Base-by-base conservation (phyloP, 225 moss, liverwort and hornwort species). In the Sphagnum contortum region DNA sequence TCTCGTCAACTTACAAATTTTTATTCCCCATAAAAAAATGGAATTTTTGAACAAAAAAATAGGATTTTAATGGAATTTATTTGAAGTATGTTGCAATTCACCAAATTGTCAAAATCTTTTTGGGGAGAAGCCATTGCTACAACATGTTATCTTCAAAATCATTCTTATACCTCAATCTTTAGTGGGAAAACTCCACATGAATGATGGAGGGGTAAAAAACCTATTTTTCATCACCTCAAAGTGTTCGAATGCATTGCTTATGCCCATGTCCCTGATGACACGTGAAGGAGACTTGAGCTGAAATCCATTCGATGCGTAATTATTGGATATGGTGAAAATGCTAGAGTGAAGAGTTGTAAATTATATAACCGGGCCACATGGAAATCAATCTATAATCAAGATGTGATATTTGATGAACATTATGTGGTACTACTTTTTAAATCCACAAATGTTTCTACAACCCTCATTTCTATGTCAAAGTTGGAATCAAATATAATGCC, bases 41-140 rank as follows among this genome's bases (percentile, higher is more conserved):
- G 53, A n/a, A 47, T 70, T 3, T 55, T 47, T 6, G 63, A 70
- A 48, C 12, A 12, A 7, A 64, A 64, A 48, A 70, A 63, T 48
- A 2, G 4, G 3, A 63, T 2, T 0, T 52, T 48, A 0, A 5
- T 55, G 9, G 70, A 70, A n/a, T 45, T 4, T 3, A 0, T 47
- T 14, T 0, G 45, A 13, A 11, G 45, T 52, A 57, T 70, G 55
- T 8, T 48, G 6, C 2, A 57, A 8, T 11, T 2, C 3, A 0
- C 55, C 1, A 4, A 48, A 10, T 8, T 71, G 8, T 9, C 54
- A 2, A 65, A 58, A 3, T 3, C n/a, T 7, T 71, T n/a, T 65
- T 64, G 69, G 71, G 71, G 4, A 0, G 71, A 71, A 49, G 64
- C 57, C 1, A 8, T 71, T 9, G 13, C 44, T 2, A 14, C 0